Percentiles rank a stretch among this genome's conserved stretches.
phyloP scores from a whole-genome alignment of 768 basidiomycete species.

The Russula sp. region DNA sequence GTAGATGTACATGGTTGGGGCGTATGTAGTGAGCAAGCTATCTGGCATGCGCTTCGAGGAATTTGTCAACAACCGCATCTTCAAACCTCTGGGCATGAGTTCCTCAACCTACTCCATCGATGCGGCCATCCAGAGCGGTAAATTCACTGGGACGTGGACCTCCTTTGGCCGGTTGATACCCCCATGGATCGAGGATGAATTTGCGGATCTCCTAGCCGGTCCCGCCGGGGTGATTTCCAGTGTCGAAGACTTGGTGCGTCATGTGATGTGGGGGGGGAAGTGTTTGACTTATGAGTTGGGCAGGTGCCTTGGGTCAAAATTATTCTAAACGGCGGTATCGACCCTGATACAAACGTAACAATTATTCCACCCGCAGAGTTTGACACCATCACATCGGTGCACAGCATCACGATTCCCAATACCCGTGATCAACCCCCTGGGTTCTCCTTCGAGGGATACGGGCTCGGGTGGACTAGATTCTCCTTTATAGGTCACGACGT shows the following conservation, averaged over 20 bases:
- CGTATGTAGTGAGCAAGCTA: constrained; percentile 34
- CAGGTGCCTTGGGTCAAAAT: constrained; percentile 37
- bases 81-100: constrained; percentile 32
- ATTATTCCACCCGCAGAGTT: constrained; percentile 33
- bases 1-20: constrained; percentile 37
- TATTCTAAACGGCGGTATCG: constrained; percentile 33
- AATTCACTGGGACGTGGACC: constrained; percentile 27
- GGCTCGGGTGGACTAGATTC: constrained; percentile 38
- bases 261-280: no score
- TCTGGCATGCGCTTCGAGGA: constrained; percentile 31
- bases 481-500: constrained; percentile 41
- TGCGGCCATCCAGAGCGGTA: no score
- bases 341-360: constrained; percentile 28
- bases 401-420: constrained; percentile 26
- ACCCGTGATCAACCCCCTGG: constrained; percentile 14
- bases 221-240: no score
- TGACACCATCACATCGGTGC: constrained; percentile 31
- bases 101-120: constrained; percentile 35
- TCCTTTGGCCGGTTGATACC: constrained; percentile 32
- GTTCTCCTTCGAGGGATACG: constrained; percentile 32
- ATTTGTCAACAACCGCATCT: constrained; percentile 33
- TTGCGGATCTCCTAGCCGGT: no score
- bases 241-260: no score
- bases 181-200: constrained; percentile 9
- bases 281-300: constrained; percentile 20